phyloP scores from a whole-genome alignment of 805 yeast species.

The Lachancea thermotolerans region DNA sequence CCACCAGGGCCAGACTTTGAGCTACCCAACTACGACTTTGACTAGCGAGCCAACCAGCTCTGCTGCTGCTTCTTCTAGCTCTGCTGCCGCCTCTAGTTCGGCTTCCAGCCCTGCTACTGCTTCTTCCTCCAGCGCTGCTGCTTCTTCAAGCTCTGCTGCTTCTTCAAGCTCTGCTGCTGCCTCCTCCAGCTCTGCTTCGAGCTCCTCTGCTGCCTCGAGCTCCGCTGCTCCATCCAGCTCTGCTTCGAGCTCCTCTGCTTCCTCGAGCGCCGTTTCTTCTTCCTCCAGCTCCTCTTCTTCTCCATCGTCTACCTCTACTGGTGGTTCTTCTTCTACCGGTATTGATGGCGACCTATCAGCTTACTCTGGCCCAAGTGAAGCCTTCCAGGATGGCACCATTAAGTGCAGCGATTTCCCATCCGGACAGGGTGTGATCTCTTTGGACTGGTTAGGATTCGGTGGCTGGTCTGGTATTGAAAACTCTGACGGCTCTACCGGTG shows the following conservation, averaged over 20 bases:
- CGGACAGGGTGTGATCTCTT: slow-evolving; percentile 60
- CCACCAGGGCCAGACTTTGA: slow-evolving; percentile 40
- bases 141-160: slow-evolving; percentile 4
- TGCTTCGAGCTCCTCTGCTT: slow-evolving; percentile 2
- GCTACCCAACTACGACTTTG: slow-evolving; percentile 25
- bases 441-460: slow-evolving; percentile 46
- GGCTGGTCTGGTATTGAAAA: slow-evolving; percentile 50
- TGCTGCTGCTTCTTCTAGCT: slow-evolving; percentile 24
- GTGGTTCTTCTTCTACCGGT: slow-evolving; percentile 32
- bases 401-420: slow-evolving; percentile 60
- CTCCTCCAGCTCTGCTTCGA: too few species aligned
- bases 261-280: slow-evolving; percentile 12
- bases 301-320: slow-evolving; percentile 25
- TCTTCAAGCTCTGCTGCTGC: slow-evolving; percentile 5
- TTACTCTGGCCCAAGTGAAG: slow-evolving; percentile 42
- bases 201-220: slow-evolving; percentile 5
- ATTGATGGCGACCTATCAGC: slow-evolving; percentile 47
- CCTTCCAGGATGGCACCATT: slow-evolving; percentile 62
- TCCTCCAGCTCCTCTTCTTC: slow-evolving; percentile 15
- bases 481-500: slow-evolving; percentile 56
- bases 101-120: slow-evolving; percentile 12
- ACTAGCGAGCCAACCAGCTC: slow-evolving; percentile 20
- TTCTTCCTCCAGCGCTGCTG: slow-evolving; percentile 6
- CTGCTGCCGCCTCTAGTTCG: slow-evolving; percentile 24
- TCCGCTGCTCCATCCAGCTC: not conserved